These are phyloP conservation scores for Termitomyces eurrhizus DNA, from an alignment of 768 basidiomycete species.

Conservation along the genomic window DNA sequence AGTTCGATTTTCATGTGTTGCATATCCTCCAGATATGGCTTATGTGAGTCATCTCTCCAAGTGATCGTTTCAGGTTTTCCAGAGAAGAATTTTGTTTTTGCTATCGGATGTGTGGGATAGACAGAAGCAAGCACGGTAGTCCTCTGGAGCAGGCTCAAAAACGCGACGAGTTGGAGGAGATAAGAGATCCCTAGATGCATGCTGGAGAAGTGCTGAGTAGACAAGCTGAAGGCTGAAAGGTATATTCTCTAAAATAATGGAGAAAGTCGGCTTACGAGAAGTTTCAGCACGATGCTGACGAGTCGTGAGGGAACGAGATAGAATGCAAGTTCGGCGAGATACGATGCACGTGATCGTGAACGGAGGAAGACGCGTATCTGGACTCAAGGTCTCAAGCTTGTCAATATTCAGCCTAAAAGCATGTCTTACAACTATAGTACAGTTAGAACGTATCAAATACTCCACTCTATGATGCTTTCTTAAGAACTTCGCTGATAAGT, in stretches of 20 bases:
- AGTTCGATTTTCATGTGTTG: constrained; percentile 43
- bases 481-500: too few relatives aligned
- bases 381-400: too few relatives aligned
- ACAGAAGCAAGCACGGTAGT: constrained; percentile 29
- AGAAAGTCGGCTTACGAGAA: not conserved
- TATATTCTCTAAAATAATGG: not conserved
- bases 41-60: constrained; percentile 47
- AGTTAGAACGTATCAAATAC: not conserved
- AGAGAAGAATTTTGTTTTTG: constrained; percentile 39
- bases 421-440: not conserved
- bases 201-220: not conserved
- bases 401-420: too few relatives aligned
- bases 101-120: constrained; percentile 48
- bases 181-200: constrained; percentile 1
- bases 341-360: constrained; percentile 1
- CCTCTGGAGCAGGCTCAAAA: not conserved
- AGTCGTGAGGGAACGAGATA: not conserved
- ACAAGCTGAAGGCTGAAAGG: not conserved
- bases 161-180: not conserved
- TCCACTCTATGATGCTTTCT: not conserved
- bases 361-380: not conserved
- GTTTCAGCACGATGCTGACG: not conserved
- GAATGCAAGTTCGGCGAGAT: not conserved
- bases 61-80: constrained; percentile 38
- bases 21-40: constrained; percentile 39